Evolutionary conservation across 805 yeast species (phyloP), one percentile per base, ranked within the genome.

Genomic region (Yamadazyma endophytica): DNA sequence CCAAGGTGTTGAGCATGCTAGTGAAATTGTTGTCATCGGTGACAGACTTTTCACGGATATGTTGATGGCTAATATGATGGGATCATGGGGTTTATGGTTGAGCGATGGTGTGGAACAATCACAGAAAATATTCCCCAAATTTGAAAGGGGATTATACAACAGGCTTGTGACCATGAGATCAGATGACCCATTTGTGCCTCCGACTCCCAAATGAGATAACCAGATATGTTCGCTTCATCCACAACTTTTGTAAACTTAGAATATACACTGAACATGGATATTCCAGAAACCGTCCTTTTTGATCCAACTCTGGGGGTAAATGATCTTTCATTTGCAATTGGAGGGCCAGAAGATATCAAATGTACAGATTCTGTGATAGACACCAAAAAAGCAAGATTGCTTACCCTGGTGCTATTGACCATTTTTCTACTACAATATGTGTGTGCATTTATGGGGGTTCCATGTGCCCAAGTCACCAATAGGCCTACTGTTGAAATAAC

Each of bases 1-100:
- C 4, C 64, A 73, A n/a, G 74, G 27, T 46, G 75, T 40, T 57
- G 54, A 8, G 36, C 53, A 27, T 4, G 76, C 89, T 0, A 51
- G 67, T 11, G 82, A 88, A 42, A 78, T 92, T 11, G 90, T 86
- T 0, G 79, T 92, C 5, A 75, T 92, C 8, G 98, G 98, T 0
- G 98, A 92, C 47, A 61, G 98, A 22, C 66, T 92, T 16, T 78
- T 88, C 58, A 92, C 98, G 0, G 98, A 92, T 54, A 73, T 92
- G 33, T 59, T 89, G 31, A 84, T 92, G 95, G 96, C 97, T 13
- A 90, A 92, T 47, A 67, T 79, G 68, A 87, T 90, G 95, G 95
- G 95, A 0, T 67, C 92, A 0, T 75, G 77, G 56, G 84, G 90
- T 0, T 68, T 87, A 3, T 92, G 97, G 96, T 50, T 92, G 2